These are phyloP conservation scores for Patellaria atrata DNA, from an alignment of 495 filamentous ascomycete genomes.

Conservation along the genomic window DNA sequence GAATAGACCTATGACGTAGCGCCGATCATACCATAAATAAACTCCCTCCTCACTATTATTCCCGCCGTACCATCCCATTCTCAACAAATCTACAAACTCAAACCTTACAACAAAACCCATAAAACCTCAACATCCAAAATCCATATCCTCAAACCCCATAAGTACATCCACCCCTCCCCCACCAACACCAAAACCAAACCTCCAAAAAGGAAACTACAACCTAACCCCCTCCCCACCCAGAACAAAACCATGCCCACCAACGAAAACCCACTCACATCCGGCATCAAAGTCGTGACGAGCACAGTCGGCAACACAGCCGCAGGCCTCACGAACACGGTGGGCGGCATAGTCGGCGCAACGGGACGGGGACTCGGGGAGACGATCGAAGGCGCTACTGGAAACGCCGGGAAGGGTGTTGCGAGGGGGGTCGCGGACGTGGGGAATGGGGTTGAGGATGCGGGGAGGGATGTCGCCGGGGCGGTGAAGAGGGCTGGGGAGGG, in stretches of 20 bases:
- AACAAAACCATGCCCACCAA: conserved; percentile 15
- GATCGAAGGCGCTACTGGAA: conserved; percentile 46
- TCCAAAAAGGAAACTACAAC: background rate
- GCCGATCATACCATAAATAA: no score
- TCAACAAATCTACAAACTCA: no score
- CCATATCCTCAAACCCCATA: no score
- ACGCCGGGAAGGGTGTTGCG: conserved; percentile 48
- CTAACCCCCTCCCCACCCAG: background rate
- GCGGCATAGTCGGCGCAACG: conserved; percentile 53
- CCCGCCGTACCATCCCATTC: no score
- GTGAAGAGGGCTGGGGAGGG: conserved; percentile 57
- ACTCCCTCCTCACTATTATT: no score
- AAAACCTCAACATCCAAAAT: no score
- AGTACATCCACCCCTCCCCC: no score
- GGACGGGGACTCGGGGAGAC: conserved; percentile 48
- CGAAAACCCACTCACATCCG: conserved; percentile 21
- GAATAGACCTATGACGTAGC: no score
- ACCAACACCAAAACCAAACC: no score
- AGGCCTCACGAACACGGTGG: conserved; percentile 45
- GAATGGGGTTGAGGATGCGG: conserved; percentile 45
- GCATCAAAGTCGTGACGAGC: conserved; percentile 26
- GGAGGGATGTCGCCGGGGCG: conserved; percentile 41
- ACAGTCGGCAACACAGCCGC: conserved; percentile 35
- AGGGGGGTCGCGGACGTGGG: conserved; percentile 47
- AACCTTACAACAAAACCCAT: no score